Evolutionary conservation across 192 early-diverging fungal genomes (phyloP).

Genomic region (Gonapodya sp.): DNA sequence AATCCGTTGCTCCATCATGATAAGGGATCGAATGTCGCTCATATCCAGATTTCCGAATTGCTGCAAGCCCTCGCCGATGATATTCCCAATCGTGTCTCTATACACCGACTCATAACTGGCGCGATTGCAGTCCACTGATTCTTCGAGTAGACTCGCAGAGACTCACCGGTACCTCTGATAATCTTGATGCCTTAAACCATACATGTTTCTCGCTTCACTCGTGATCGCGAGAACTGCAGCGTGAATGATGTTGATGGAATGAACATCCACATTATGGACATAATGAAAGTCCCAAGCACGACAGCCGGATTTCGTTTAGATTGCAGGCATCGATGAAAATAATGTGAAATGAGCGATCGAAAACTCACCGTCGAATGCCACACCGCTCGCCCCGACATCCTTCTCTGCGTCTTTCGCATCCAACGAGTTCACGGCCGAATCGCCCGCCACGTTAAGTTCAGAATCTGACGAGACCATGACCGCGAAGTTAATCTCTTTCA

Average conservation of each 20-base stretch:
- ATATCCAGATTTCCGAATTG: no score
- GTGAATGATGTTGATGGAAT: background rate
- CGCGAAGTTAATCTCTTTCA: no score
- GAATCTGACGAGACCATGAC: background rate
- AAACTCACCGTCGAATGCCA: background rate
- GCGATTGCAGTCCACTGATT: no score
- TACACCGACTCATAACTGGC: no score
- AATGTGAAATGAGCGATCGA: background rate
- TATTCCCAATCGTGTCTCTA: no score
- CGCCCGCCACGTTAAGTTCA: background rate
- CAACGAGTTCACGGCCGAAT: background rate
- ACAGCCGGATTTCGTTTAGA: no score
- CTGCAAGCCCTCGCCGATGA: no score
- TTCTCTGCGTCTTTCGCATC: background rate
- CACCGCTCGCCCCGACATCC: background rate
- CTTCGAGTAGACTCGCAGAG: no score
- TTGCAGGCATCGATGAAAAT: background rate
- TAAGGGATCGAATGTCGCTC: no score
- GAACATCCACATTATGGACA: no score
- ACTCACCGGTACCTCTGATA: conserved; percentile 61
- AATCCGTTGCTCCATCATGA: no score
- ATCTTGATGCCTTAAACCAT: conserved; percentile 73
- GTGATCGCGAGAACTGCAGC: conserved; percentile 14
- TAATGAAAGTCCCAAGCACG: no score
- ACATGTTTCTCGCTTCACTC: conserved; percentile 56